Conservation (phyloP, 257 asterid species). For the Lavandula angustifolia region DNA sequence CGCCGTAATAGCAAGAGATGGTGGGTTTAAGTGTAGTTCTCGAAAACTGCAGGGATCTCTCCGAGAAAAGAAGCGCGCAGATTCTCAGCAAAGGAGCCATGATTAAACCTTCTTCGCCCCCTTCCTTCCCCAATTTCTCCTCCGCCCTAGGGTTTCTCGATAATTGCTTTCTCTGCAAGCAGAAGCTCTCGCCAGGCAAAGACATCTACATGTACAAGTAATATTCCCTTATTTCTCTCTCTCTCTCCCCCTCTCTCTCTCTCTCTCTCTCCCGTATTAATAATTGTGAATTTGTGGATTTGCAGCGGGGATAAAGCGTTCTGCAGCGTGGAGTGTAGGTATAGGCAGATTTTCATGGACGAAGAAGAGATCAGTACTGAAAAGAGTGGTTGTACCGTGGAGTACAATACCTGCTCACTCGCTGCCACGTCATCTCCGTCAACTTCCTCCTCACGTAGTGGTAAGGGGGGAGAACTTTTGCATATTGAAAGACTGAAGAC, state of each 20-base stretch:
- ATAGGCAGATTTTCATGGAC: slow-evolving; percentile 85
- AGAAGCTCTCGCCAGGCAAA: slow-evolving; percentile 65
- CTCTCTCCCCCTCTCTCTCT: no score
- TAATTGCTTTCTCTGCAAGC: slow-evolving; percentile 68
- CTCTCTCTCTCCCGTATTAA: no score
- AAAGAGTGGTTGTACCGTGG: slow-evolving; percentile 41
- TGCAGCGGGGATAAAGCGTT: slow-evolving; percentile 87
- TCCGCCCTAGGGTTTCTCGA: slow-evolving; percentile 56
- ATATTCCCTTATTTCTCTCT: slow-evolving; percentile 14
- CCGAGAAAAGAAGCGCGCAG: slow-evolving; percentile 40
- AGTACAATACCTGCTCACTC: slow-evolving; percentile 54
- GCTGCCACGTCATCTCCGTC: slow-evolving; percentile 45
- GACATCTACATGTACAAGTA: slow-evolving; percentile 99
- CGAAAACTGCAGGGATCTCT: slow-evolving; percentile 45
- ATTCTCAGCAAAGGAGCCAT: slow-evolving; percentile 68
- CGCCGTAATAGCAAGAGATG: slow-evolving; percentile 50
- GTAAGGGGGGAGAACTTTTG: slow-evolving; percentile 50
- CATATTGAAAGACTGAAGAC: slow-evolving; percentile 44
- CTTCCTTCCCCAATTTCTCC: slow-evolving; percentile 23
- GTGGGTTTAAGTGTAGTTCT: slow-evolving; percentile 89
- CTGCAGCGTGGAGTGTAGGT: slow-evolving; percentile 91
- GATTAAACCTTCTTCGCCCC: slow-evolving; percentile 45
- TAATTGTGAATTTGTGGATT: background rate
- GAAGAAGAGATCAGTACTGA: slow-evolving; percentile 53
- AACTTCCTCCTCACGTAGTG: slow-evolving; percentile 32